These are phyloP conservation scores for Alternaria postmessia DNA, from an alignment of 2,329 filamentous ascomycete species.

Conservation along the genomic window DNA sequence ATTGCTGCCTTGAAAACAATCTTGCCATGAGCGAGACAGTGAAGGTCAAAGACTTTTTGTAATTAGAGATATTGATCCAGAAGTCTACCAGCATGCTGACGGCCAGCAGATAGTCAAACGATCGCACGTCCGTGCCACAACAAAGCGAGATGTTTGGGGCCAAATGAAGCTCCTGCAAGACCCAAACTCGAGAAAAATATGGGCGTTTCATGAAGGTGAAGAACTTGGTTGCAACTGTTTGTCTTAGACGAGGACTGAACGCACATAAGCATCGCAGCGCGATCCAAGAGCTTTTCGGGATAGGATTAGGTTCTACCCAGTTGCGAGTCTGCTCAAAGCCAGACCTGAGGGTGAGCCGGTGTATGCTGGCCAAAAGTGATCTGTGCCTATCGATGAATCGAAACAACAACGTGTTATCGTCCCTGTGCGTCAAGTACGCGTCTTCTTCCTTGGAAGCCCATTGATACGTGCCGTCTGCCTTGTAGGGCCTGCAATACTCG, in stretches of 20 bases:
- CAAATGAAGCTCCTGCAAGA: not conserved
- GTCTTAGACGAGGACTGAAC: not conserved
- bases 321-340: not conserved
- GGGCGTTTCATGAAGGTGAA: not conserved
- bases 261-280: not conserved
- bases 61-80: not conserved
- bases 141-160: not conserved
- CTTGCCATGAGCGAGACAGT: rapidly evolving
- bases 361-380: no score
- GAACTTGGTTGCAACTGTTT: no score
- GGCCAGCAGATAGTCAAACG: not conserved
- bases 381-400: no score
- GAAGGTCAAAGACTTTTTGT: no score
- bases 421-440: no score
- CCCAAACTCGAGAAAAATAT: not conserved
- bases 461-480: no score
- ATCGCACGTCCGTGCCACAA: not conserved
- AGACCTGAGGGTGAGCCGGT: no score
- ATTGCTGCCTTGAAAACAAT: no score
- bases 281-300: not conserved
- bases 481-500: no score
- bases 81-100: not conserved
- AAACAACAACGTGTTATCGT: no score
- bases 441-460: no score
- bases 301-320: not conserved